These are phyloP conservation scores for Xylariales sp. DNA, from an alignment of 2,329 filamentous ascomycete genomes.

Conservation along the genomic window DNA sequence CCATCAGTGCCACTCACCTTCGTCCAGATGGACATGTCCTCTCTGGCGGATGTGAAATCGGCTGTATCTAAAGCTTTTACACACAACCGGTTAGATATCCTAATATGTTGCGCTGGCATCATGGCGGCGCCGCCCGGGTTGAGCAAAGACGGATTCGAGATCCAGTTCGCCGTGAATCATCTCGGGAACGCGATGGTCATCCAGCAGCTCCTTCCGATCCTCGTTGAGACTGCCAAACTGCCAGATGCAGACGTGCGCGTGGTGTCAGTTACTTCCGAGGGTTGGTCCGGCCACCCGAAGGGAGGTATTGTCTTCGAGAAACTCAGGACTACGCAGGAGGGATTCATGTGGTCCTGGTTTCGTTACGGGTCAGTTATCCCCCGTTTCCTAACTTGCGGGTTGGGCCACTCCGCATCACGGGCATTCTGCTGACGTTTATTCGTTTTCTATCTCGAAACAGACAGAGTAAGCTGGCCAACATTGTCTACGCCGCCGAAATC, in stretches of 20 bases:
- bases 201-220: slow-evolving; percentile 9
- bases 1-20: slow-evolving; percentile 20
- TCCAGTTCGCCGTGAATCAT: slow-evolving; percentile 39
- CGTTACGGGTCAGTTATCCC: slow-evolving; percentile 7
- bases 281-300: slow-evolving; percentile 2
- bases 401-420: slow-evolving; percentile 8
- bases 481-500: slow-evolving; percentile 9
- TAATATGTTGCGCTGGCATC: slow-evolving; percentile 32
- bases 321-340: slow-evolving; percentile 4
- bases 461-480: slow-evolving; percentile 14
- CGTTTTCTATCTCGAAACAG: too few species aligned
- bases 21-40: slow-evolving; percentile 35
- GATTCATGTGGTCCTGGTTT: slow-evolving; percentile 4
- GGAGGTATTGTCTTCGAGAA: slow-evolving; percentile 9
- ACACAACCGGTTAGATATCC: slow-evolving; percentile 34
- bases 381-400: neutral
- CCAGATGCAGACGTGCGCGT: slow-evolving; percentile 10
- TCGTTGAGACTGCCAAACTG: slow-evolving; percentile 8
- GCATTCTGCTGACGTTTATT: too few species aligned
- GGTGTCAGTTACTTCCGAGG: slow-evolving; percentile 9
- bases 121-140: slow-evolving; percentile 25
- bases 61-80: slow-evolving; percentile 27
- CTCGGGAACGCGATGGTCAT: slow-evolving; percentile 36
- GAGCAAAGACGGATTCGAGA: slow-evolving; percentile 32
- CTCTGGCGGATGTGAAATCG: slow-evolving; percentile 30